phyloP scores from a whole-genome alignment of 2,329 filamentous ascomycete species.

The Furcasterigmium furcatum region DNA sequence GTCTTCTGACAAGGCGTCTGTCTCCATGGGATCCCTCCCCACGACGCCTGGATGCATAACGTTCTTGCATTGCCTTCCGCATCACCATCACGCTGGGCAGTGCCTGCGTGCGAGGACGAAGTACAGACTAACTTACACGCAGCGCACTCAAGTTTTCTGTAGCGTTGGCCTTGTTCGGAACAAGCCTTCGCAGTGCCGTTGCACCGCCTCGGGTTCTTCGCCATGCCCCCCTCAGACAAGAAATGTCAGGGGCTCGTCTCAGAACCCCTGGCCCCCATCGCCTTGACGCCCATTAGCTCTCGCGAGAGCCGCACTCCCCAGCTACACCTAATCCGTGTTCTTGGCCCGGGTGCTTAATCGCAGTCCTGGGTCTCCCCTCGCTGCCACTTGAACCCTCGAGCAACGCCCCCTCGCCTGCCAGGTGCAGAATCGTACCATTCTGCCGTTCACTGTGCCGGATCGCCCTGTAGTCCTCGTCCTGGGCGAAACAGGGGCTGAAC shows the following conservation, averaged over 20 bases:
- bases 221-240: slow-evolving; percentile 16
- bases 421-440: slow-evolving; percentile 10
- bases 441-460: not conserved
- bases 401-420: not conserved
- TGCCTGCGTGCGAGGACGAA: too few relatives aligned
- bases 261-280: slow-evolving; percentile 10
- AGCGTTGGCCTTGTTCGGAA: not conserved
- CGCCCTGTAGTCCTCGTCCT: not conserved
- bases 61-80: too few relatives aligned
- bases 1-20: too few relatives aligned
- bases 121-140: too few relatives aligned
- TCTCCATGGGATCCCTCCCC: too few relatives aligned
- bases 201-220: not conserved
- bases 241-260: slow-evolving; percentile 24
- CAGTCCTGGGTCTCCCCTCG: not conserved
- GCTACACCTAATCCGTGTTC: not conserved
- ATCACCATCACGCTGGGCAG: too few relatives aligned
- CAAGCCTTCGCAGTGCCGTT: not conserved
- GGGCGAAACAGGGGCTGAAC: slow-evolving; percentile 4
- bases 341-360: not conserved
- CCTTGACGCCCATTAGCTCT: slow-evolving; percentile 3
- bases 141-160: too few relatives aligned
- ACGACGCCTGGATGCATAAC: too few relatives aligned
- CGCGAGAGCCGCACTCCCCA: not conserved
- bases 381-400: not conserved